Base-by-base conservation (phyloP, 176 grass and related monocot genomes). In the Saccharum spontaneum region DNA sequence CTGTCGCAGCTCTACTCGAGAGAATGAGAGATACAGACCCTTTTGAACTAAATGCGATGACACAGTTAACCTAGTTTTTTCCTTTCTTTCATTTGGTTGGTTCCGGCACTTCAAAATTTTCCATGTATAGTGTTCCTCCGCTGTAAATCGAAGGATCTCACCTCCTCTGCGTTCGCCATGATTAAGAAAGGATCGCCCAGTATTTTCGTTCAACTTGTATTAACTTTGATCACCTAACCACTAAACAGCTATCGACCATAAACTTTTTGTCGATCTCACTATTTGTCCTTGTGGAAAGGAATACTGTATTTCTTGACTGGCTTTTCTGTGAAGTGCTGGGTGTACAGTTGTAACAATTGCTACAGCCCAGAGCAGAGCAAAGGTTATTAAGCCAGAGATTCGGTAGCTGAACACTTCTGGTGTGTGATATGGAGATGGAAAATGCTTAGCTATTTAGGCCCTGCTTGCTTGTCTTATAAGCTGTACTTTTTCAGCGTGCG, bases 1-100 rank as follows among this genome's bases (percentile, higher is more conserved):
- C 67, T 90, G 70, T 79, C 76, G 62, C 85, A 80, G 40, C 20
- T 70, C 12, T 75, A 75, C 26, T 80, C 24, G 61, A 72, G 50
- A 67, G 31, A 86, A 80, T 38, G 73, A 66, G 49, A 57, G 46
- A 83, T 79, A 69, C 49, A 84, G 46, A 62, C 44, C 17, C 45
- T 83, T 57, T 28, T 31, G 75, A 74, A 37, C 48, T 52, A 74
- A 71, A 49, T 75, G 30, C 75, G 79, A 41, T 49, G 46, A 55
- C 76, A 45, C 33, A 31, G 22, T 78, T 88, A 10, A 67, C 70
- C 28, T 38, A 23, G 64, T 71, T 41, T 63, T 60, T 48, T 14
- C 26, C 22, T 68, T 75, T n/a, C 55, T 59, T 59, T 59, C 7
- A 10, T 57, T 67, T 69, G 34, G 48, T 69, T 28, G 71, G 71